These are phyloP conservation scores for Wickerhamomyces xylosicus DNA, from an alignment of 805 yeast species.

Conservation along the genomic window DNA sequence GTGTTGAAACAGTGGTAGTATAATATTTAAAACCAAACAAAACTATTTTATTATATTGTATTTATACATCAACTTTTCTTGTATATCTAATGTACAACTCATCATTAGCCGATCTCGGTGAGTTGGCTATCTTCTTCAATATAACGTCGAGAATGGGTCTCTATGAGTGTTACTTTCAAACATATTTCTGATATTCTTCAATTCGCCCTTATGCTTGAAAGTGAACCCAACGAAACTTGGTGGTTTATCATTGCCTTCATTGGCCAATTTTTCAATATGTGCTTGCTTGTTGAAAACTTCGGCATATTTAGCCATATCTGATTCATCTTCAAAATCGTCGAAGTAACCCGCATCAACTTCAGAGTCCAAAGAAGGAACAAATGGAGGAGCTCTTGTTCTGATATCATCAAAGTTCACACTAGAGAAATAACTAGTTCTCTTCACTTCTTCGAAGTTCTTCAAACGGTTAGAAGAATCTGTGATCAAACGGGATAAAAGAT, in stretches of 20 bases:
- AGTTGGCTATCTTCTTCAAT: too few species aligned
- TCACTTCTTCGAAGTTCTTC: conserved; percentile 72
- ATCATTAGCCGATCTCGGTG: too few species aligned
- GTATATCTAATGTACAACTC: too few species aligned
- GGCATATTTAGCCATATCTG: conserved; percentile 94
- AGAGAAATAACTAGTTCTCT: conserved; percentile 67
- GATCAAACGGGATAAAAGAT: conserved; percentile 65
- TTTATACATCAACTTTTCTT: too few species aligned
- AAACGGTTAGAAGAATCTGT: conserved; percentile 71
- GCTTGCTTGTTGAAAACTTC: conserved; percentile 92
- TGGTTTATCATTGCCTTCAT: conserved; percentile 43
- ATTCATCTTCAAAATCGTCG: conserved; percentile 94
- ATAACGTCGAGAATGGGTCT: conserved; percentile 21
- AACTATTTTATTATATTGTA: too few species aligned
- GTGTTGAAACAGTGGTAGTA: too few species aligned
- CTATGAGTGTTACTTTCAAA: conserved; percentile 12
- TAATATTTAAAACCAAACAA: too few species aligned
- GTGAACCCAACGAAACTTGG: conserved; percentile 92
- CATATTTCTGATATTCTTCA: conserved; percentile 17
- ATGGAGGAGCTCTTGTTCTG: conserved; percentile 76
- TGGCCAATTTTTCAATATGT: conserved; percentile 73
- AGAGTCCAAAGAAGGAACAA: conserved; percentile 91
- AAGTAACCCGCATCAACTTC: conserved; percentile 98
- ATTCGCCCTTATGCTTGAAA: conserved; percentile 61
- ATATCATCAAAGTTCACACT: conserved; percentile 74